Base-by-base conservation (phyloP, 148 eudicot species). In the Dysphania ambrosioides region DNA sequence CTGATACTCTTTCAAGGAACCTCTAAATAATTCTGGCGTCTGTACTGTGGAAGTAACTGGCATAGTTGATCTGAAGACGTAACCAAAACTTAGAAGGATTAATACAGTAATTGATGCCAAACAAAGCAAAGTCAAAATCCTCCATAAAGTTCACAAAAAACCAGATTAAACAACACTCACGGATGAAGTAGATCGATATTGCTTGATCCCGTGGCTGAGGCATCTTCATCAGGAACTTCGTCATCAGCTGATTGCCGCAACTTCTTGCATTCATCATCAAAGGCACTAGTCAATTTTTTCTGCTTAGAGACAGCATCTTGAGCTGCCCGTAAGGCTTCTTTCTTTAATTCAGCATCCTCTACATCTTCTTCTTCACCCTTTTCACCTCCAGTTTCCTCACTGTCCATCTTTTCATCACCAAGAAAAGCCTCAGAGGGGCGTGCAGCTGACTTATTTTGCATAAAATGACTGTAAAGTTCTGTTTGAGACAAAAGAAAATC, bases 241-340 rank as follows among this genome's bases (percentile, higher is more conserved):
- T 60, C 51, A 63, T 88, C 96, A 72, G 76, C 76, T 72, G 82
- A 84, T 72, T 83, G 82, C 44, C 98, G 88, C 79, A 92, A 82
- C 84, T 79, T 92, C 79, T 75, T 83, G 76, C 92, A 90, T 82
- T 92, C 98, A 75, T 76, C 82, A 85, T 95, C 98, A 84, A 95
- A 95, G 41, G 93, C 92, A 85, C 86, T 90, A 31, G 91, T 87
- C 79, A 95, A 75, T 76, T 66, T 85, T 82, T 92, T 95, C 86
- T 95, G 98, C 86, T 92, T 95, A 57, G 90, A 90, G 72, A 95
- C 97, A 67, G 98, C 98, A 84, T 92, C 97, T 75, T 95, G 98
- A 69, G 98, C 98, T 49, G 97, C 98, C 85, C 76, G 88, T 56
- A 95, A 79, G 64, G 98, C 98, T 85, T 95, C 98, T 81, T 78